A percentile compares a stretch with the other conserved stretches of the same genome.
Evolutionary conservation across 2,329 filamentous ascomycete species (phyloP).

Genomic region (Monosporascus sp.): DNA sequence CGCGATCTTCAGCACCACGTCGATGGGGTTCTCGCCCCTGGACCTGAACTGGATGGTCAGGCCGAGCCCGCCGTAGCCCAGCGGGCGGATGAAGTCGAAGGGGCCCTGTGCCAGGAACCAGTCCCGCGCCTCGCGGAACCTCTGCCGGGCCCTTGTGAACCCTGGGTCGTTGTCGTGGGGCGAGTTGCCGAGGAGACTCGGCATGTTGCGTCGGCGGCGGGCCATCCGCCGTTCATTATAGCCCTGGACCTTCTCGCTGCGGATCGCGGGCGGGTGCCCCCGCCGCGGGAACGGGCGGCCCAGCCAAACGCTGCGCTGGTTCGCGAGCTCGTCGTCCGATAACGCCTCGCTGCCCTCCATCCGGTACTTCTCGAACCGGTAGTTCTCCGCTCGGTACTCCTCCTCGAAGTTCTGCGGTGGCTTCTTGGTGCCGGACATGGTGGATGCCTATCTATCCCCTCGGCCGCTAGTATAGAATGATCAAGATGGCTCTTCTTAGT

Average conservation of each 20-base stretch:
- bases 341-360: not conserved
- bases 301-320: not conserved
- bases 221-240: not conserved
- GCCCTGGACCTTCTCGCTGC: too few relatives aligned
- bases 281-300: not conserved
- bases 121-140: not conserved
- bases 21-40: not conserved
- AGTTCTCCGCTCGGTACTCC: conserved; percentile 4
- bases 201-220: not conserved
- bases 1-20: conserved; percentile 7
- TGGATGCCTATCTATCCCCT: too few relatives aligned
- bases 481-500: too few relatives aligned
- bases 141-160: not conserved
- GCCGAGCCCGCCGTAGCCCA: conserved; percentile 10
- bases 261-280: not conserved
- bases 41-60: conserved; percentile 4
- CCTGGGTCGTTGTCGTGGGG: not conserved
- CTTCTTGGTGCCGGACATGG: too few relatives aligned
- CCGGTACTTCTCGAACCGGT: conserved; percentile 3
- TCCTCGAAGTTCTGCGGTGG: not conserved
- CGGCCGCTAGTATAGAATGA: too few relatives aligned
- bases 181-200: not conserved
- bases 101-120: conserved; percentile 1
- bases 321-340: not conserved
- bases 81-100: not conserved